Percentiles rank a stretch among this genome's conserved stretches.
These are phyloP conservation scores for Solanum gandarillasii DNA, from an alignment of 257 asterid species.

Conservation along the genomic window DNA sequence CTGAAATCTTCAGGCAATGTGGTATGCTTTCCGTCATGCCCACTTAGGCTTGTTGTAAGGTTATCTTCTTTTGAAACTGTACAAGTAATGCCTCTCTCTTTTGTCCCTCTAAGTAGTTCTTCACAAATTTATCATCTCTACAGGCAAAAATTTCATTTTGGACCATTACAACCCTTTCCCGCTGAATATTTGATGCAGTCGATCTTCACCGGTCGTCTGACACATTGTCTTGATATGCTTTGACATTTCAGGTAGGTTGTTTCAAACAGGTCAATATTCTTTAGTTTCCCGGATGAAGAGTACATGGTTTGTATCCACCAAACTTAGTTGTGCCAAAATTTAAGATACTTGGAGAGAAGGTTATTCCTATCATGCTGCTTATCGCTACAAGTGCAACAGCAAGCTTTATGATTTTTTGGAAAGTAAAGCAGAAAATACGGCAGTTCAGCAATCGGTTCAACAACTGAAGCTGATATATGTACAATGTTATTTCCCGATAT, in stretches of 20 bases:
- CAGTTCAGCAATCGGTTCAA: neutral
- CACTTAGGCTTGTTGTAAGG: neutral
- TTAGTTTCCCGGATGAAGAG: neutral
- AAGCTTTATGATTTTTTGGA: neutral
- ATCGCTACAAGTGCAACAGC: neutral
- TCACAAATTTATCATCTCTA: neutral
- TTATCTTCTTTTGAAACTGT: neutral
- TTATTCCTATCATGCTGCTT: neutral
- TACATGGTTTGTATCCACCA: neutral
- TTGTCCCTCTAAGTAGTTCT: neutral
- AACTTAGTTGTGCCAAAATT: neutral
- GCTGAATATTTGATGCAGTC: neutral
- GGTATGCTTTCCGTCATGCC: neutral
- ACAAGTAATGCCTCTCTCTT: neutral
- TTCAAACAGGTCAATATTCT: neutral
- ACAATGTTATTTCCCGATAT: neutral
- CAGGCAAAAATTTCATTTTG: neutral
- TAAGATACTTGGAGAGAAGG: neutral
- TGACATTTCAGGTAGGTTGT: slow-evolving; percentile 1
- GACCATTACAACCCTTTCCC: neutral
- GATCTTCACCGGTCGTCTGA: neutral
- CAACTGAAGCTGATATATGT: neutral
- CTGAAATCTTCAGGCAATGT: neutral
- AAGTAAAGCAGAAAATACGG: neutral
- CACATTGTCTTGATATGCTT: neutral